phyloP scores from a whole-genome alignment of 169 alveolate genomes.

The Perkinsus marinus region DNA sequence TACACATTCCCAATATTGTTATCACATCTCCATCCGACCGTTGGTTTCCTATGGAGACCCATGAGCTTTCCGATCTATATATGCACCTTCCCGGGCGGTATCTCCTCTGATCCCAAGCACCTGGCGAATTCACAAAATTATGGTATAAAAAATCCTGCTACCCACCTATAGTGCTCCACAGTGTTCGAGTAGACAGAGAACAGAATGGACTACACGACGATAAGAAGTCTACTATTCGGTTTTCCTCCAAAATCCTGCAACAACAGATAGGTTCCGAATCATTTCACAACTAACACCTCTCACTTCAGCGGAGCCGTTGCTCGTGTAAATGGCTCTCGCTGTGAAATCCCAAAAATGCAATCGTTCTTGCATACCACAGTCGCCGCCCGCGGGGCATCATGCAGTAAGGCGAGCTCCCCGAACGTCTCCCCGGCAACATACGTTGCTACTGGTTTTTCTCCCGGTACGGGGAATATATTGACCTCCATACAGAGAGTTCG shows the following conservation, averaged over 20 bases:
- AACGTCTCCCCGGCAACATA: constrained; percentile 55
- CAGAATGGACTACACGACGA: not conserved
- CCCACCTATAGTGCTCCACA: not conserved
- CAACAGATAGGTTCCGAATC: not conserved
- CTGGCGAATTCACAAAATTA: not conserved
- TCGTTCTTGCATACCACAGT: constrained; percentile 28
- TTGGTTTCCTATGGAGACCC: not conserved
- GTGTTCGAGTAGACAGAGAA: not conserved
- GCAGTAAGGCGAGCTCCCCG: constrained; percentile 75
- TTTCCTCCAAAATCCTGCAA: not conserved
- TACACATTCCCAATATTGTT: not conserved
- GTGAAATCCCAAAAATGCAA: not conserved
- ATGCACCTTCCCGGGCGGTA: not conserved
- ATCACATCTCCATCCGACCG: not conserved
- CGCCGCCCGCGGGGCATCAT: constrained; percentile 72
- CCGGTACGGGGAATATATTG: not conserved
- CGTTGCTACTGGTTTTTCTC: not conserved
- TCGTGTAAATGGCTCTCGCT: not conserved
- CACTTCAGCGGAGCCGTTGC: not conserved
- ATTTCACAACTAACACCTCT: not conserved
- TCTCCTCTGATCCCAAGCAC: not conserved
- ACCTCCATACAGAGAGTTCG: not conserved
- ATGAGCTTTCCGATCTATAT: not conserved
- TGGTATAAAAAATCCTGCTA: not conserved
- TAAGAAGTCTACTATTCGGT: not conserved